Evolutionary conservation across 805 yeast species (phyloP), one percentile per base, ranked within the genome.

Genomic region (Yarrowia phangngaensis): DNA sequence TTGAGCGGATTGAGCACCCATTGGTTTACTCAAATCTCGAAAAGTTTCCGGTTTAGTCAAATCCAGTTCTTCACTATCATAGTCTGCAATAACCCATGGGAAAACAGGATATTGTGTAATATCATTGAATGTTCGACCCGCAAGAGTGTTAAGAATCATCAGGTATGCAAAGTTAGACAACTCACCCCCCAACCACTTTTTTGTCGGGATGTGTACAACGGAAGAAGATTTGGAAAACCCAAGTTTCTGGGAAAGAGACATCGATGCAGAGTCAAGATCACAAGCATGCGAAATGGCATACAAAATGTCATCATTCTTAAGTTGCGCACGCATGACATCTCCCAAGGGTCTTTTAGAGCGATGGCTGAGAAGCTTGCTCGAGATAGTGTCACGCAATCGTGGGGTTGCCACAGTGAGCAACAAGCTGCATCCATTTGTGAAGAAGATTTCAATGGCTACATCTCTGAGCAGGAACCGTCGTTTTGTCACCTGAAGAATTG

Each of bases 21-120:
- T 88, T 1, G 95, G 95, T 58, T 84, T 85, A 0, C 85, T 73
- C 17, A 87, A 66, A 60, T 87, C 95, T 55, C 96, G 69, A 59
- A 73, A 87, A 0, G 81, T 66, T 7, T 69, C 66, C 0, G 84
- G 80, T 56, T 85, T 69, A 3, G 65, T 60, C 32, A 88, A 66
- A 60, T 87, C 88, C n/a, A 87, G 65, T 9, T 66, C 74, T 2
- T 78, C 79, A 57, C 92, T 83, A 1, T 76, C 71, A 59, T 87
- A 86, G 60, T 87, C 95, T 0, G 92, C 80, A 52, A 87, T 74
- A 0, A 87, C 86, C 94, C 95, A 87, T 0, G 96, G 96, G 56
- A 87, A 88, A 0, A 88, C 82, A 0, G 95, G 95, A 59, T 87
- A 87, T 54, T 87, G 96, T 0, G 95, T 87, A 47, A 87, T 63